Evolutionary conservation across 805 yeast genomes (phyloP).

Genomic region (Myxozyma mucilagina): DNA sequence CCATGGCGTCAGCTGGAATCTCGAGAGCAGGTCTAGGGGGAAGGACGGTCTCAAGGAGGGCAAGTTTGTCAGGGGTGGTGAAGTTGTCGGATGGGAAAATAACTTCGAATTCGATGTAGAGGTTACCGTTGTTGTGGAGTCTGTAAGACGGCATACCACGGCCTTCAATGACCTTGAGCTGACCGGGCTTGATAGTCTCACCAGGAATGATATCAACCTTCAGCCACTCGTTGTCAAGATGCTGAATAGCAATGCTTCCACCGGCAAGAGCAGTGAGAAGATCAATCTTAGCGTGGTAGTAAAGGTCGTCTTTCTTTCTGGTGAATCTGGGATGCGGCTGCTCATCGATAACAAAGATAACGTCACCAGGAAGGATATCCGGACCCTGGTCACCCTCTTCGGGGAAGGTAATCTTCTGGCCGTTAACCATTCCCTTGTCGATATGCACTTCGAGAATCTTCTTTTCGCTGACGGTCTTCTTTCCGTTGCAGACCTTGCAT

Average conservation of each 20-base stretch:
- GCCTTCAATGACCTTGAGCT: conserved; percentile 75
- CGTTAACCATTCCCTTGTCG: conserved; percentile 96
- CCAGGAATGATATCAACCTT: conserved; percentile 84
- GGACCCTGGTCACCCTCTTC: conserved; percentile 99
- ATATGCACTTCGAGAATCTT: conserved; percentile 91
- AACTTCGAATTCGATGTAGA: conserved; percentile 80
- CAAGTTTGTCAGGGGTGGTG: conserved; percentile 65
- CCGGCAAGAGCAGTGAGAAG: conserved; percentile 94
- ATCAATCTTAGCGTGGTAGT: conserved; percentile 83
- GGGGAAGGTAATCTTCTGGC: conserved; percentile 83
- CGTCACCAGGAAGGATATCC: conserved; percentile 93
- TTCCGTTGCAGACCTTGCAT: conserved; percentile 85
- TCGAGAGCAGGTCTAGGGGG: conserved; percentile 68
- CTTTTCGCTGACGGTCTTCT: conserved; percentile 82
- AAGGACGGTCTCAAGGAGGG: conserved; percentile 68
- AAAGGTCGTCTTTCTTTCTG: conserved; percentile 87
- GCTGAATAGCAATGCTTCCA: conserved; percentile 85
- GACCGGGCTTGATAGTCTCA: conserved; percentile 86
- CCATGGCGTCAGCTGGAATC: conserved; percentile 70
- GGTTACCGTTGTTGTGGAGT: conserved; percentile 84
- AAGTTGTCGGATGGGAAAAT: conserved; percentile 82
- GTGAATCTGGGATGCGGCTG: conserved; percentile 79
- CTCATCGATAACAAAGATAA: conserved; percentile 86
- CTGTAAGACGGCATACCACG: conserved; percentile 98
- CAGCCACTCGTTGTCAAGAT: conserved; percentile 87